phyloP scores from a whole-genome alignment of 176 grass and related monocot genomes.

The Echinochloa phyllopogon region DNA sequence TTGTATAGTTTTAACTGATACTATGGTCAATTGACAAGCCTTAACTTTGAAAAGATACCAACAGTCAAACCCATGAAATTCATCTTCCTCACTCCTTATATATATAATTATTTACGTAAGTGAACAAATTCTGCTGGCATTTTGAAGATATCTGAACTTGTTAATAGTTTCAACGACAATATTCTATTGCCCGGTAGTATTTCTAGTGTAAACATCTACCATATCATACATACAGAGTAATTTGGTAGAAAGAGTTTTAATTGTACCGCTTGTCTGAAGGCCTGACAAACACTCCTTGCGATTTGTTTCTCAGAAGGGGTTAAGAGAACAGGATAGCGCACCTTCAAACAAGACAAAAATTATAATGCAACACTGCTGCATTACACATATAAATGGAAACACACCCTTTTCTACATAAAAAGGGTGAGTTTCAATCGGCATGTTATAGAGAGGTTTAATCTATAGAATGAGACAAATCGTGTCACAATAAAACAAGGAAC shows the following conservation, averaged over 20 bases:
- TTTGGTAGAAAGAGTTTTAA: slow-evolving; percentile 6
- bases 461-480: slow-evolving; percentile 16
- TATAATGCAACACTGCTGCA: slow-evolving; percentile 8
- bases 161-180: slow-evolving; percentile 13
- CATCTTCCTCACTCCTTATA: not conserved
- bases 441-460: slow-evolving; percentile 18
- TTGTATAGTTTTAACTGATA: not conserved
- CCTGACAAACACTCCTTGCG: slow-evolving; percentile 82
- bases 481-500: not conserved
- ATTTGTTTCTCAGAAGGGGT: slow-evolving; percentile 96
- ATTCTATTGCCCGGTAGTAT: slow-evolving; percentile 16
- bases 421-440: not conserved
- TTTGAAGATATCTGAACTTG: not conserved
- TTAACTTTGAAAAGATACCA: not conserved
- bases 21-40: not conserved
- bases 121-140: slow-evolving; percentile 28
- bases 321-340: slow-evolving; percentile 92
- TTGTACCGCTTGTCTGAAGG: slow-evolving; percentile 91
- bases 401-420: slow-evolving; percentile 19
- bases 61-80: not conserved
- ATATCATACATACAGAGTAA: slow-evolving; percentile 5
- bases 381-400: slow-evolving; percentile 8
- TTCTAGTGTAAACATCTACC: not conserved
- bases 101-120: not conserved
- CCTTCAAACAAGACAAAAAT: slow-evolving; percentile 59